A percentile compares a stretch with the other conserved stretches of the same genome.
Evolutionary conservation across 2,329 filamentous ascomycete species (phyloP).

Genomic region (Alternaria atra): DNA sequence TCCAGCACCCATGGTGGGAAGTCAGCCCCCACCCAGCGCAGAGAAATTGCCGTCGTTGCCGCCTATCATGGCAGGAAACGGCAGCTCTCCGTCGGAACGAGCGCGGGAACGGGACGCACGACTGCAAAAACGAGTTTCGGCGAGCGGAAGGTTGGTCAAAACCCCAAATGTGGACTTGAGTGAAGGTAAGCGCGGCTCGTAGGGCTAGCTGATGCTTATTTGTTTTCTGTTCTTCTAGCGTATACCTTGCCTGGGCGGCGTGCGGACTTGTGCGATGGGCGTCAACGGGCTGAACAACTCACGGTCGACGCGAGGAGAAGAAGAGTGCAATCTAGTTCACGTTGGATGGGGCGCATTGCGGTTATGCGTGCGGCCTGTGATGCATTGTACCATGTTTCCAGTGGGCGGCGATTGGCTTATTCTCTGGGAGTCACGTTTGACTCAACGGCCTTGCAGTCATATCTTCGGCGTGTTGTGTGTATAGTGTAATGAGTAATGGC

Average conservation of each 20-base stretch:
- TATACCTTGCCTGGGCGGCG: slow-evolving; percentile 46
- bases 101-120: slow-evolving; percentile 49
- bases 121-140: slow-evolving; percentile 53
- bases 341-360: slow-evolving; percentile 9
- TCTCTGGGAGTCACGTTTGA: not conserved
- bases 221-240: slow-evolving; percentile 39
- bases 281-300: slow-evolving; percentile 37
- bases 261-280: slow-evolving; percentile 43
- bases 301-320: slow-evolving; percentile 11
- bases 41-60: slow-evolving; percentile 73
- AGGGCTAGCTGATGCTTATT: slow-evolving; percentile 40
- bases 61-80: slow-evolving; percentile 54
- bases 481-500: slow-evolving; percentile 26
- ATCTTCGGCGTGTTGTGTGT: slow-evolving; percentile 1
- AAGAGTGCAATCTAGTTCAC: slow-evolving; percentile 7
- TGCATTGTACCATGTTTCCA: slow-evolving; percentile 1
- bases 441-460: not conserved
- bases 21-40: slow-evolving; percentile 55
- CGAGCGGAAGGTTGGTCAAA: slow-evolving; percentile 53
- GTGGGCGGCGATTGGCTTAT: not conserved
- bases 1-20: slow-evolving; percentile 57
- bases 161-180: slow-evolving; percentile 35
- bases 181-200: slow-evolving; percentile 49
- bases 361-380: slow-evolving; percentile 3
- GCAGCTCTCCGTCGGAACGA: slow-evolving; percentile 51